phyloP scores from a whole-genome alignment of 257 asterid genomes.

The Euphrasia confusa region DNA sequence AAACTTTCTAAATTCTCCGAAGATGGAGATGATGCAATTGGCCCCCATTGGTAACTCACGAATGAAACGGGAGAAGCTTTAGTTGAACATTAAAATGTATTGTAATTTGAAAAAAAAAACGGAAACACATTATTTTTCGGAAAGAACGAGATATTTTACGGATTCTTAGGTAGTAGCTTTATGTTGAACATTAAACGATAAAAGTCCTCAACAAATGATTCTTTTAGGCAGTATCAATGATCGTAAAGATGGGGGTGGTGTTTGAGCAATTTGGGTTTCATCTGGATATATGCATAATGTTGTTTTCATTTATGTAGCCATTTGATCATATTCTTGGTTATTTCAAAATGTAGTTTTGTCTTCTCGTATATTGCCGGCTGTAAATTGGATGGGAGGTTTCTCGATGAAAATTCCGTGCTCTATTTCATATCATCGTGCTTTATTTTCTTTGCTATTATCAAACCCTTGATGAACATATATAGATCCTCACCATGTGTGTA shows the following conservation, averaged over 20 bases:
- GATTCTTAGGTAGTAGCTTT: background rate
- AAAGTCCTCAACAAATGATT: background rate
- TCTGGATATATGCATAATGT: background rate
- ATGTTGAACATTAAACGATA: background rate
- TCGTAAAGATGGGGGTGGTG: background rate
- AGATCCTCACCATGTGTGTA: background rate
- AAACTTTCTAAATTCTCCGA: background rate
- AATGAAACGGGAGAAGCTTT: too few relatives aligned
- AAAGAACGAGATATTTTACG: too few relatives aligned
- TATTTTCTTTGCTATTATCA: too few relatives aligned
- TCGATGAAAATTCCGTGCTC: too few relatives aligned
- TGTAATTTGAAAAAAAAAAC: too few relatives aligned
- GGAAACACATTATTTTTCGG: too few relatives aligned
- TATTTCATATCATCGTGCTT: too few relatives aligned
- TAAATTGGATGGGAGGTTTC: too few relatives aligned
- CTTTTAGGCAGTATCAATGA: background rate
- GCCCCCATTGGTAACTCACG: too few relatives aligned
- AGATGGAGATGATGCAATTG: background rate
- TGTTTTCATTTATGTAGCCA: background rate
- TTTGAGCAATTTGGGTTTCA: background rate
- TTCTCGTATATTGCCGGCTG: too few relatives aligned
- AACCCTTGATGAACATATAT: background rate
- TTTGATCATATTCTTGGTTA: background rate
- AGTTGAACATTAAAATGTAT: too few relatives aligned
- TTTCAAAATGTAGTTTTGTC: background rate